Evolutionary conservation across 352 stramenopile genomes (phyloP).

Genomic region (Stramenopiles sp.): DNA sequence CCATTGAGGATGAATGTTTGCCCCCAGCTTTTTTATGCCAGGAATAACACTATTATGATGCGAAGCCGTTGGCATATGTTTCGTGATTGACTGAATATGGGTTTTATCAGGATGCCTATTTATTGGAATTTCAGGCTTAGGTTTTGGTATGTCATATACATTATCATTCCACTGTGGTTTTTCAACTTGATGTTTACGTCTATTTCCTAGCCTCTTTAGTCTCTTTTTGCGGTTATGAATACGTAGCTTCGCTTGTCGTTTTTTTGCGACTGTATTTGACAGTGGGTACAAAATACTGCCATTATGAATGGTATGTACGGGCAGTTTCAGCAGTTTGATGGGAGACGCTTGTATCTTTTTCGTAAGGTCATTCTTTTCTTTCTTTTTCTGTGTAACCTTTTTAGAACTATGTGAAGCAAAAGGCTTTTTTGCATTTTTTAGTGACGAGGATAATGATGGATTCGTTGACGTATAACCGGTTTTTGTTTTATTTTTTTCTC

Average conservation of each 20-base stretch:
- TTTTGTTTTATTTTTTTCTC: not conserved
- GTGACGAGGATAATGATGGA: not conserved
- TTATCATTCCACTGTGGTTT: not conserved
- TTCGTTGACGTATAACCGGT: not conserved
- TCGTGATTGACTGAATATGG: too few species aligned
- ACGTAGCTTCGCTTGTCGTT: not conserved
- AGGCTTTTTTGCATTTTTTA: too few species aligned
- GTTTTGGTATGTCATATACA: not conserved
- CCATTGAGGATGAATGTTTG: not conserved
- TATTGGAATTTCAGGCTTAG: not conserved
- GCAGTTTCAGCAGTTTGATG: too few species aligned
- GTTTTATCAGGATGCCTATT: not conserved
- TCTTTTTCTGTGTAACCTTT: not conserved
- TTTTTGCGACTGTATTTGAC: not conserved
- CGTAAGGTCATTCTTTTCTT: not conserved
- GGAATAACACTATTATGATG: not conserved
- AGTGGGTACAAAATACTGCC: not conserved
- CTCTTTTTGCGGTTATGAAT: not conserved
- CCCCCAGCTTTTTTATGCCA: not conserved
- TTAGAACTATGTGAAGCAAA: too few species aligned
- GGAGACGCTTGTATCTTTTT: not conserved
- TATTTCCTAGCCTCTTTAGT: too few species aligned
- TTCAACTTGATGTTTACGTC: too few species aligned
- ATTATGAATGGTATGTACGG: too few species aligned
- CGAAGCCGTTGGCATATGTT: not conserved